phyloP scores from a whole-genome alignment of 176 grass and related monocot genomes.

The Carex cristatella region DNA sequence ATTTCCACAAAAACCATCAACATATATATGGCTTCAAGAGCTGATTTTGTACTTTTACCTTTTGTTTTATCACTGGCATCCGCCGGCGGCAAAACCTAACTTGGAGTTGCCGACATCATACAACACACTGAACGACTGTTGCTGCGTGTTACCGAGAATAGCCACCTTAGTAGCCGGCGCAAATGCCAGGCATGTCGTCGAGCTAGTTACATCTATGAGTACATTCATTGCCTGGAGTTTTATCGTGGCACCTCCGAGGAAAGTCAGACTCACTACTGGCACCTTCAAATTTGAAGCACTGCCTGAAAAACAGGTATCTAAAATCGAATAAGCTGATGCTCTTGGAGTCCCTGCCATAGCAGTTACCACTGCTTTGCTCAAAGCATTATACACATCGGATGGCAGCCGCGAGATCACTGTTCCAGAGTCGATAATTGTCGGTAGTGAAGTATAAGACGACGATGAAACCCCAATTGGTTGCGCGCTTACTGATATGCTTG shows the following conservation, averaged over 20 bases:
- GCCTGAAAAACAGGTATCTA: slow-evolving; percentile 76
- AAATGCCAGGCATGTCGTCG: slow-evolving; percentile 74
- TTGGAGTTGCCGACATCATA: slow-evolving; percentile 55
- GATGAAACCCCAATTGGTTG: slow-evolving; percentile 22
- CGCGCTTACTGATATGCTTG: slow-evolving; percentile 48
- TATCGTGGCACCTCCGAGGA: slow-evolving; percentile 46
- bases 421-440: slow-evolving; percentile 86
- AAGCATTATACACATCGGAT: slow-evolving; percentile 49
- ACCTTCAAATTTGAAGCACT: slow-evolving; percentile 25
- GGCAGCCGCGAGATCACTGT: slow-evolving; percentile 78
- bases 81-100: slow-evolving; percentile 62
- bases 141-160: slow-evolving; percentile 84
- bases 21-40: too few species aligned
- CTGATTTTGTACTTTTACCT: too few species aligned
- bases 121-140: slow-evolving; percentile 67
- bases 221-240: slow-evolving; percentile 41
- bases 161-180: slow-evolving; percentile 28
- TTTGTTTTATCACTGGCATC: slow-evolving; percentile 44
- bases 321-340: slow-evolving; percentile 35
- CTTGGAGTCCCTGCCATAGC: slow-evolving; percentile 27
- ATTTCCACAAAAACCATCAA: too few species aligned
- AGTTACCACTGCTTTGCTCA: slow-evolving; percentile 42
- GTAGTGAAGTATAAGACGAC: slow-evolving; percentile 40
- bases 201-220: slow-evolving; percentile 48
- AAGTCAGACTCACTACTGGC: slow-evolving; percentile 40